Conservation (phyloP, 129 eudicot species). For the Scalesia atractyloides region DNA sequence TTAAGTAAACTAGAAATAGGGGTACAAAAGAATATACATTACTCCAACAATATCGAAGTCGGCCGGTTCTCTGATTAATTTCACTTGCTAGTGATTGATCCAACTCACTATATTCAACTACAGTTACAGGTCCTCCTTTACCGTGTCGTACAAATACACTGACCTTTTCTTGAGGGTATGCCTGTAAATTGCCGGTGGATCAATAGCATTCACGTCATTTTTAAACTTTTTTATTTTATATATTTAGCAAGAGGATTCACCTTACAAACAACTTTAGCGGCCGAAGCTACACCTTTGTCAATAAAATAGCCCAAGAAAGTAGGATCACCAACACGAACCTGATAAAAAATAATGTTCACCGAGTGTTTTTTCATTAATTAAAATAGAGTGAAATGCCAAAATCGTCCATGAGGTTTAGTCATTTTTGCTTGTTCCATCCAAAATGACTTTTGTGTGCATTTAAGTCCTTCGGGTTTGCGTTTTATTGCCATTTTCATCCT, state of each 20-base stretch:
- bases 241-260: conserved; percentile 27
- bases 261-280: conserved; percentile 97
- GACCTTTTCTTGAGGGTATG: conserved; percentile 98
- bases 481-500: no score
- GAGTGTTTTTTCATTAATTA: no score
- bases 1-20: neutral
- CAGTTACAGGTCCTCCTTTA: conserved; percentile 96
- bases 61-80: conserved; percentile 88
- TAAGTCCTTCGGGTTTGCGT: no score
- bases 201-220: conserved; percentile 10
- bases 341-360: no score
- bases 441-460: no score
- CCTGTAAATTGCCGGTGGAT: conserved; percentile 39
- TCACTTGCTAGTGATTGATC: conserved; percentile 86
- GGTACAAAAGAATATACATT: conserved; percentile 50
- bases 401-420: no score
- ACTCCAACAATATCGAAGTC: conserved; percentile 99
- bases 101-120: conserved; percentile 96
- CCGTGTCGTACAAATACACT: conserved; percentile 97
- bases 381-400: no score
- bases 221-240: neutral
- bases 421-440: no score
- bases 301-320: conserved; percentile 97
- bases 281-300: conserved; percentile 86
- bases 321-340: conserved; percentile 91